phyloP scores from a whole-genome alignment of 306 rosid genomes.

The Oemleria cerasiformis region DNA sequence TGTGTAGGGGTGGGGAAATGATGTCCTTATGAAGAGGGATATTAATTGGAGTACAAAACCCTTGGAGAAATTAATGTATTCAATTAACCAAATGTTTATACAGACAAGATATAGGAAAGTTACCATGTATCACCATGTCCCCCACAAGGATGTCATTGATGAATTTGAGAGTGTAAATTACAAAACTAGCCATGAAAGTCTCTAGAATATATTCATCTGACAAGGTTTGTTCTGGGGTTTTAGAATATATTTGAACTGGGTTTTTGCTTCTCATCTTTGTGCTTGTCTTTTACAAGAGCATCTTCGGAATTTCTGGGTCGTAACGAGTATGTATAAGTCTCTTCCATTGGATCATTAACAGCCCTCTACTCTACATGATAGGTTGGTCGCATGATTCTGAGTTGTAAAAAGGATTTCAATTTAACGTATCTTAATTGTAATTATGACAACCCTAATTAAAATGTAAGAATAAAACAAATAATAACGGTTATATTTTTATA shows the following conservation, averaged over 20 bases:
- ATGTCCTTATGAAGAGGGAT: constrained; percentile 11
- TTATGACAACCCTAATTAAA: not conserved
- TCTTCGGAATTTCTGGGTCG: not conserved
- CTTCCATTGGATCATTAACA: too few relatives aligned
- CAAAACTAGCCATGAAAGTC: not conserved
- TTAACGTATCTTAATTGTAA: not conserved
- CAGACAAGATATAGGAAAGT: constrained; percentile 17
- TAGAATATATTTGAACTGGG: not conserved
- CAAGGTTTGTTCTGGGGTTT: too few relatives aligned
- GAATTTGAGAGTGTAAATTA: not conserved
- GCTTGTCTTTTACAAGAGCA: not conserved
- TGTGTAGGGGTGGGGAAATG: not conserved
- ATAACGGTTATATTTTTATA: too few relatives aligned
- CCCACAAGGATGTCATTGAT: not conserved
- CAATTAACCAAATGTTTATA: constrained; percentile 6
- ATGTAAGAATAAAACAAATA: too few relatives aligned
- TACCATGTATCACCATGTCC: constrained; percentile 22
- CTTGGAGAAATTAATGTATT: not conserved
- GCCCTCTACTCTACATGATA: too few relatives aligned
- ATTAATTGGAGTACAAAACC: not conserved
- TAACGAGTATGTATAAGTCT: too few relatives aligned
- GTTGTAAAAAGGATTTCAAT: not conserved
- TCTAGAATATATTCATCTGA: not conserved
- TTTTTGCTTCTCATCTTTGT: not conserved
- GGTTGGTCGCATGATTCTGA: not conserved